phyloP scores from a whole-genome alignment of 2,329 filamentous ascomycete species.

The Fonsecaea pedrosoi region DNA sequence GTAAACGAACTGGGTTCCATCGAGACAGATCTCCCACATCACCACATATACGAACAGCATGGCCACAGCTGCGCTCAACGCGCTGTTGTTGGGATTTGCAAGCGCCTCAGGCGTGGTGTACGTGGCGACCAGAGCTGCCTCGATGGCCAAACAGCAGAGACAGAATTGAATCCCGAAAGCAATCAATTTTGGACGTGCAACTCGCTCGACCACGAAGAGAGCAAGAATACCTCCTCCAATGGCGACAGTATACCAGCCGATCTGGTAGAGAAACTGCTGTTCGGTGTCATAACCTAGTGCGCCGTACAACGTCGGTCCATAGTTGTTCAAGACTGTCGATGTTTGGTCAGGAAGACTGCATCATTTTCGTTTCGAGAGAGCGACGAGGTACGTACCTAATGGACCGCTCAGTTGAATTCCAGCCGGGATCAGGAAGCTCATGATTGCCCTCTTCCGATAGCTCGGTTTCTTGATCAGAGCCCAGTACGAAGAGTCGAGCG shows the following conservation, averaged over 20 bases:
- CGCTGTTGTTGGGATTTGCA: constrained; percentile 17
- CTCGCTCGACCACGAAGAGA: constrained; percentile 19
- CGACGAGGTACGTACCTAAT: constrained; percentile 11
- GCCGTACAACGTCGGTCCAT: constrained; percentile 26
- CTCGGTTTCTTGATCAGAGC: constrained; percentile 21
- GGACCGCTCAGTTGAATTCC: constrained; percentile 23
- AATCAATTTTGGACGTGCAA: constrained; percentile 39
- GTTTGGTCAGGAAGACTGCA: neutral
- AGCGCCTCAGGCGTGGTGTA: constrained; percentile 21
- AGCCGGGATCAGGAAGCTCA: constrained; percentile 17
- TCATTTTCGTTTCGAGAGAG: neutral
- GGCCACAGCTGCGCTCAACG: constrained; percentile 48
- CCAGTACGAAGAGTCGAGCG: constrained; percentile 15
- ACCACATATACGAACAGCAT: constrained; percentile 63
- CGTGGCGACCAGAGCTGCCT: constrained; percentile 27
- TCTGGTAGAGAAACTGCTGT: constrained; percentile 26
- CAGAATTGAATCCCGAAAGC: constrained; percentile 34
- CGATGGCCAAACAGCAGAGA: constrained; percentile 11
- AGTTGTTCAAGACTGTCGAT: constrained; percentile 22
- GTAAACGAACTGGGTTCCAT: constrained; percentile 29
- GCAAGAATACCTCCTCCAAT: constrained; percentile 16
- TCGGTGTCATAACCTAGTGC: constrained; percentile 24
- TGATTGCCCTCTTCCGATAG: constrained; percentile 22
- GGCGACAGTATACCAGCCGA: constrained; percentile 23
- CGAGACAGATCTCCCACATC: constrained; percentile 17